Conservation (phyloP, 306 rosid species). For the Urtica urens region DNA sequence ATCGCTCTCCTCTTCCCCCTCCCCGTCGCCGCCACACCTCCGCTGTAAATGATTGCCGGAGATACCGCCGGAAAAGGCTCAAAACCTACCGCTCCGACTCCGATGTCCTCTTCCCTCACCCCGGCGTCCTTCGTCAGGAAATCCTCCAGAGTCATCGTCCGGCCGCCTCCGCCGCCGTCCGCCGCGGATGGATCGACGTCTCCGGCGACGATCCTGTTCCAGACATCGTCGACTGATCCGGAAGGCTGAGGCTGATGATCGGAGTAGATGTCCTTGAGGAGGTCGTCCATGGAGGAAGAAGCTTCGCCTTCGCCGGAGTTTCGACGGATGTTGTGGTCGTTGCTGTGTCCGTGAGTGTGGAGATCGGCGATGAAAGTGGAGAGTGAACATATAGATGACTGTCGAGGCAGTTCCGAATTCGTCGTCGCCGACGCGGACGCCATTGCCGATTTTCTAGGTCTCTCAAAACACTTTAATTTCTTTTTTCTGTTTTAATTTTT, state of each 20-base stretch:
- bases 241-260: constrained; percentile 7
- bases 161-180: constrained; percentile 14
- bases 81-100: constrained; percentile 13
- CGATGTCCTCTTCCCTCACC: constrained; percentile 43
- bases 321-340: constrained; percentile 5
- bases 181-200: constrained; percentile 12
- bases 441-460: constrained; percentile 36
- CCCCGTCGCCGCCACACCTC: constrained; percentile 22
- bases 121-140: constrained; percentile 45
- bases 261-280: constrained; percentile 48
- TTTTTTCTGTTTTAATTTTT: not conserved
- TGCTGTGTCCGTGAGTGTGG: constrained; percentile 17
- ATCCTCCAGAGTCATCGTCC: constrained; percentile 50
- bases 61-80: constrained; percentile 23
- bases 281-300: constrained; percentile 56
- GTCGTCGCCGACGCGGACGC: constrained; percentile 36
- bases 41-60: constrained; percentile 26
- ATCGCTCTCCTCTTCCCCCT: constrained; percentile 54
- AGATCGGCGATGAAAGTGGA: constrained; percentile 44
- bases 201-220: constrained; percentile 55
- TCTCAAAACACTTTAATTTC: not conserved
- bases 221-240: constrained; percentile 45
- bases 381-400: constrained; percentile 49
- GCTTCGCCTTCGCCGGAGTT: not conserved
- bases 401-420: constrained; percentile 76